Base-by-base conservation (phyloP, 2,329 filamentous ascomycete species). In the Akanthomyces dipterigenus region DNA sequence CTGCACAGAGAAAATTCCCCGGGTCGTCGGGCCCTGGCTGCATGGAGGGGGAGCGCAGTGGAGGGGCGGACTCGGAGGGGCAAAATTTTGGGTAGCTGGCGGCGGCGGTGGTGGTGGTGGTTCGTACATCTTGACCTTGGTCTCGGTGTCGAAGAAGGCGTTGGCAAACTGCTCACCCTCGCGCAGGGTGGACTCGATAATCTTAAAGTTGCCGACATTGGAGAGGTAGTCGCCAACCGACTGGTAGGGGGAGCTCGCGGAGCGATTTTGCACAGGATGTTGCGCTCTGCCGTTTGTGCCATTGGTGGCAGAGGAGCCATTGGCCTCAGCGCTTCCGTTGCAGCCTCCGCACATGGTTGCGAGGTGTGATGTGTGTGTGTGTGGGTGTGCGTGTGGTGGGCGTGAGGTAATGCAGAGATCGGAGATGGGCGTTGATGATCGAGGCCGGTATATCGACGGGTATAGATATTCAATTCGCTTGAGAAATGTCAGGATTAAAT, bases 101-200 rank as follows among this genome's bases (percentile, higher is more conserved):
- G 31, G 31, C 31, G 11, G 31, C 31, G 31, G 31, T 4, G 5
- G 8, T 4, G 24, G 7, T 26, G n/a, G n/a, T 9, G 9, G 7
- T 9, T 5, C 28, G 12, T 24, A 42, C 49, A 60, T 55, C 40
- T 54, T 55, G 58, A 51, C n/a, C 54, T 57, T 62, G 46, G 42
- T 62, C 48, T 57, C 81, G 61, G 86, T 89, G 69, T 89, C 86
- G 73, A 93, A 93, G 79, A 84, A 88, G 69, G 85, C 85, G 74
- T 88, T 89, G 76, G 88, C 87, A 69, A 85, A 85, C 68, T 96
- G 62, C 78, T 96, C 91, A 72, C 91, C 89, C 77, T 93, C 89
- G 75, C 87, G 81, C 66, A 89, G 78, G 51, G 88, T 90, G 42
- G 64, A 67, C 79, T 91, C 89, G 67, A 92, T 91, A 34, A 67